Evolutionary conservation across 1,284 basidiomycete species (phyloP), one percentile per base, ranked within the genome.

Genomic region (Cerrena zonata): DNA sequence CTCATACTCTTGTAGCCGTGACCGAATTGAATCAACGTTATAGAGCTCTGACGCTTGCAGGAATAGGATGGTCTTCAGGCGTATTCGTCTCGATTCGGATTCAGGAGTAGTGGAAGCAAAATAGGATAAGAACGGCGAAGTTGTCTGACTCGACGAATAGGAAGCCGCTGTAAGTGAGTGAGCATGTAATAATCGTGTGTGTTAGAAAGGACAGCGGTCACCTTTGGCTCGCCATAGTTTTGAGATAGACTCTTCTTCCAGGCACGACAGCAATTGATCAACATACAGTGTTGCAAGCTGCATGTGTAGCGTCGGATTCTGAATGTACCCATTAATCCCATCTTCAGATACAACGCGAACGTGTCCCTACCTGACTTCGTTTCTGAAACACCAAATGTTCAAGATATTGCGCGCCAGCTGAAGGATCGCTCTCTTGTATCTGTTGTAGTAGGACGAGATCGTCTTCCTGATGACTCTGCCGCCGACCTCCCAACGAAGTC

Each of bases 341-440:
- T 44, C 45, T 47, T 5, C n/a, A 21, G 49, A 44, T n/a, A 45
- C 46, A 41, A 54, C 34, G n/a, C 23, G 47, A 18, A 44, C 13
- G 24, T 25, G 4, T 21, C 65, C 74, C 13, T 57, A 81, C 87
- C 46, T 71, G 74, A 58, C 78, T 85, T 39, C 82, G 78, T 59
- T 82, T 81, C 51, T 80, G 78, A 23, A 94, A 67, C 1, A 94
- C 83, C 1, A 93, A 71, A 62, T 89, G 80, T 60, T 95, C 92
- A 4, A 96, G 72, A 61, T 84, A 94, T 50, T 79, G 76, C 38
- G 78, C 71, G 2, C 82, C 90, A 1, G 82, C 82, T 13, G 68
- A 68, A 2, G 75, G 72, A 58, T 80, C 81, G 2, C 81, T 73
- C 30, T 68, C 76, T 53, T 67, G 76, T 45, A 82, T 80, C 61